These are phyloP conservation scores for Biscogniauxia sp. DNA, from an alignment of 2,329 filamentous ascomycete genomes.

Conservation along the genomic window DNA sequence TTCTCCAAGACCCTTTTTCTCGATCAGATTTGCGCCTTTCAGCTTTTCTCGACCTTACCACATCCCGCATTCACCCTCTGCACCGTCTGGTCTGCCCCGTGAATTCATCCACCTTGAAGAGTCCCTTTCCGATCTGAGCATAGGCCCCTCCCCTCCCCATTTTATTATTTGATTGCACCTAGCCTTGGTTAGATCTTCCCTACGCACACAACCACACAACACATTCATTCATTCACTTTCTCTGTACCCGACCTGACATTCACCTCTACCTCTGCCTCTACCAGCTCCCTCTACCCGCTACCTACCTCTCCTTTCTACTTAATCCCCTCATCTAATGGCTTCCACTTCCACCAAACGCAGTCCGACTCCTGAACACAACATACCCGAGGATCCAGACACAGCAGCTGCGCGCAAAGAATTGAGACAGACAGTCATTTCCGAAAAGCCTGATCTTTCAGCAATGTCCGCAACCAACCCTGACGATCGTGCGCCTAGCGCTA, in stretches of 20 bases:
- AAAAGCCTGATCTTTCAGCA: conserved; percentile 35
- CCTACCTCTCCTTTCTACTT: no score
- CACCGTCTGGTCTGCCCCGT: not conserved
- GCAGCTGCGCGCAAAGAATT: conserved; percentile 63
- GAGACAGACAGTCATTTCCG: conserved; percentile 62
- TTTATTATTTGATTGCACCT: not conserved
- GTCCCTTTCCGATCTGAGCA: not conserved
- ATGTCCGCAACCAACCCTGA: conserved; percentile 24
- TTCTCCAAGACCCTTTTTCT: not conserved
- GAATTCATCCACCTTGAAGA: not conserved
- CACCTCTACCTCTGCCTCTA: no score
- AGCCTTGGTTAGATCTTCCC: not conserved
- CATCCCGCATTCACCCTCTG: not conserved
- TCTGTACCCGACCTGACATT: no score
- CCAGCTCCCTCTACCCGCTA: no score
- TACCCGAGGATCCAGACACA: conserved; percentile 59
- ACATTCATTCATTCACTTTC: not conserved
- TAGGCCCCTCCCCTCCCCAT: not conserved
- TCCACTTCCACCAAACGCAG: conserved; percentile 26
- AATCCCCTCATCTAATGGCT: conserved; percentile 19
- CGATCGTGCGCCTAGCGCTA: conserved; percentile 21
- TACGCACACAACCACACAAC: not conserved
- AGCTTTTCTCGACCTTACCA: not conserved
- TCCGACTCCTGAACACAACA: conserved; percentile 24
- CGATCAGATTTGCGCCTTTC: not conserved